Percentiles rank a stretch among this genome's conserved stretches.
phyloP scores from a whole-genome alignment of 495 filamentous ascomycete genomes.

The Friedmanniomyces endolithicus region DNA sequence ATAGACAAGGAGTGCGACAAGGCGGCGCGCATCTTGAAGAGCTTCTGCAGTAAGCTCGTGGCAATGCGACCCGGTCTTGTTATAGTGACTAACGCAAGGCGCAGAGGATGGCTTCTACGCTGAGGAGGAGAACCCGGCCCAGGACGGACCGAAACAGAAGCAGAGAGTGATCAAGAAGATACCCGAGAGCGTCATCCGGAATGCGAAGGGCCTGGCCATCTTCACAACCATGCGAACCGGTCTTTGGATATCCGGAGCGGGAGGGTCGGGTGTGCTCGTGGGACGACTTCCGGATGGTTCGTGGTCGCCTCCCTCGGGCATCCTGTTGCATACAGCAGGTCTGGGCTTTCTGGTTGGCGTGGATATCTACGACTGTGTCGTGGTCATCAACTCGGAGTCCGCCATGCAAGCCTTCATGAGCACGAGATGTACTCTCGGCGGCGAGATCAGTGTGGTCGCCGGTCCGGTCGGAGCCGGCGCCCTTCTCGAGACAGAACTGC shows the following conservation, averaged over 20 bases:
- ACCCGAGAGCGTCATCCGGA: conserved; percentile 60
- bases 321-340: conserved; percentile 74
- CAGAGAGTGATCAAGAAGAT: conserved; percentile 71
- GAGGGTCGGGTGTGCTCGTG: conserved; percentile 70
- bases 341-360: conserved; percentile 82
- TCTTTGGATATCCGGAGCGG: conserved; percentile 79
- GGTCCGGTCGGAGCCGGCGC: conserved; percentile 70
- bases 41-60: conserved; percentile 50
- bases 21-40: conserved; percentile 64
- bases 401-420: conserved; percentile 71
- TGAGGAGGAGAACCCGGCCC: conserved; percentile 28
- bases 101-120: conserved; percentile 49
- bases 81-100: neutral
- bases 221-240: conserved; percentile 92
- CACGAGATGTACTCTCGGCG: conserved; percentile 62
- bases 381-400: conserved; percentile 74
- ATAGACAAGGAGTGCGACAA: conserved; percentile 75
- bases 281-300: conserved; percentile 67
- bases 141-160: conserved; percentile 50
- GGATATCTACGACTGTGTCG: conserved; percentile 85
- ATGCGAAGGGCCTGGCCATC: conserved; percentile 75
- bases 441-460: conserved; percentile 61
- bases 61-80: conserved; percentile 10
- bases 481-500: conserved; percentile 59
- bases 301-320: conserved; percentile 81